phyloP scores from a whole-genome alignment of 768 basidiomycete species.

The Strobilomyces confusus region DNA sequence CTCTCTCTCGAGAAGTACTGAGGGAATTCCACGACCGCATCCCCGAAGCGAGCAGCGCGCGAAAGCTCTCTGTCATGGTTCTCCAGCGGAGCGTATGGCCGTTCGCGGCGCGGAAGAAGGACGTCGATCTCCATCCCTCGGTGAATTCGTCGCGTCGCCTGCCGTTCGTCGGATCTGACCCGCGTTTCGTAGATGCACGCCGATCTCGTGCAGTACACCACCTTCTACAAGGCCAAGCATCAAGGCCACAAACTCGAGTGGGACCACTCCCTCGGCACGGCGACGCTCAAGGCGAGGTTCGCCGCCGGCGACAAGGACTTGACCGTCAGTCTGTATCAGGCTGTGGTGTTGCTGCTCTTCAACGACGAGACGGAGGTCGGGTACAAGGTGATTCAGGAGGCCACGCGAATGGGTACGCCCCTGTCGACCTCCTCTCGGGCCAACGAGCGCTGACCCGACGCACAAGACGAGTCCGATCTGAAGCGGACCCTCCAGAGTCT shows the following conservation, averaged over 20 bases:
- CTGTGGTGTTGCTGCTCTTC: slow-evolving; percentile 81
- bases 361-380: slow-evolving; percentile 59
- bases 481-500: slow-evolving; percentile 88
- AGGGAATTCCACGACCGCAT: slow-evolving; percentile 55
- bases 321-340: slow-evolving; percentile 87
- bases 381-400: slow-evolving; percentile 63
- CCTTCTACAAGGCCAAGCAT: slow-evolving; percentile 79
- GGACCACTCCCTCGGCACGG: slow-evolving; percentile 85
- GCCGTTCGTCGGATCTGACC: slow-evolving; percentile 7
- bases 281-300: slow-evolving; percentile 71
- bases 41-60: slow-evolving; percentile 34
- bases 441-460: background rate
- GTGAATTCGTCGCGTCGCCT: slow-evolving; percentile 34
- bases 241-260: slow-evolving; percentile 73
- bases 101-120: slow-evolving; percentile 51
- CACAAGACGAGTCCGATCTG: slow-evolving; percentile 65
- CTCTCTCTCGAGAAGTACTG: slow-evolving; percentile 71
- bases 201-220: slow-evolving; percentile 57
- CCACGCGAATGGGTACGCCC: slow-evolving; percentile 67
- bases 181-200: slow-evolving; percentile 58
- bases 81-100: slow-evolving; percentile 92
- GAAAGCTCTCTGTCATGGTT: slow-evolving; percentile 69
- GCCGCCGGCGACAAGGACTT: slow-evolving; percentile 73
- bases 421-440: background rate
- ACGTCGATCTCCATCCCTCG: slow-evolving; percentile 48